Evolutionary conservation across 2,329 filamentous ascomycete genomes (phyloP).

Genomic region (Penicillium occitanis): DNA sequence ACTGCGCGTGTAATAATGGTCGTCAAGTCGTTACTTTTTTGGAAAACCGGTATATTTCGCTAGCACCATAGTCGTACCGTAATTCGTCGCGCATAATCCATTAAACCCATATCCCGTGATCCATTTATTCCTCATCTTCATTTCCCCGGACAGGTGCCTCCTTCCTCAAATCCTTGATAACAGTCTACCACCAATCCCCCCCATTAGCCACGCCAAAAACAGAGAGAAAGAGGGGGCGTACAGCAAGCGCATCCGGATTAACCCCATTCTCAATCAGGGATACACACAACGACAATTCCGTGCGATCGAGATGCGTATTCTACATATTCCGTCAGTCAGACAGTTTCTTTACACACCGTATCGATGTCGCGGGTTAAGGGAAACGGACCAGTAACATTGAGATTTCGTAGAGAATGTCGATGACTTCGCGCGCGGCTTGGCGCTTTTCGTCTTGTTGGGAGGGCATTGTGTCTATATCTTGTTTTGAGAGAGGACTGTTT

Average conservation of each 20-base stretch:
- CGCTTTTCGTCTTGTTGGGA: slow-evolving; percentile 48
- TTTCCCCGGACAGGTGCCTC: slow-evolving; percentile 32
- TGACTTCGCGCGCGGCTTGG: slow-evolving; percentile 52
- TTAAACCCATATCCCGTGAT: no score
- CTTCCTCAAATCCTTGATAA: slow-evolving; percentile 49
- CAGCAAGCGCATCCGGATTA: slow-evolving; percentile 90
- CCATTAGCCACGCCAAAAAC: slow-evolving; percentile 4
- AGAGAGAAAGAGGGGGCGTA: slow-evolving; percentile 49
- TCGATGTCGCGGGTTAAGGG: background rate
- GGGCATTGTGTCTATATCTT: slow-evolving; percentile 32
- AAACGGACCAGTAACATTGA: slow-evolving; percentile 46
- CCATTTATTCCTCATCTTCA: background rate
- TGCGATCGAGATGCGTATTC: slow-evolving; percentile 92
- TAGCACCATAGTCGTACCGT: background rate
- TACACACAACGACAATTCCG: slow-evolving; percentile 90
- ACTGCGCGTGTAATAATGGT: background rate
- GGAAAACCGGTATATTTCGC: background rate
- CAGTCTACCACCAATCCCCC: slow-evolving; percentile 34
- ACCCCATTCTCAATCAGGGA: slow-evolving; percentile 97
- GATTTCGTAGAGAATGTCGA: slow-evolving; percentile 54
- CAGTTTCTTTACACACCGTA: no score
- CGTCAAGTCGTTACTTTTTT: background rate
- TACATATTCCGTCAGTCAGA: slow-evolving; percentile 39
- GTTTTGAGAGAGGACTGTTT: background rate
- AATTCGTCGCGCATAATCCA: background rate